Evolutionary conservation across 2,329 filamentous ascomycete genomes (phyloP).

Genomic region (Microsporum canis): DNA sequence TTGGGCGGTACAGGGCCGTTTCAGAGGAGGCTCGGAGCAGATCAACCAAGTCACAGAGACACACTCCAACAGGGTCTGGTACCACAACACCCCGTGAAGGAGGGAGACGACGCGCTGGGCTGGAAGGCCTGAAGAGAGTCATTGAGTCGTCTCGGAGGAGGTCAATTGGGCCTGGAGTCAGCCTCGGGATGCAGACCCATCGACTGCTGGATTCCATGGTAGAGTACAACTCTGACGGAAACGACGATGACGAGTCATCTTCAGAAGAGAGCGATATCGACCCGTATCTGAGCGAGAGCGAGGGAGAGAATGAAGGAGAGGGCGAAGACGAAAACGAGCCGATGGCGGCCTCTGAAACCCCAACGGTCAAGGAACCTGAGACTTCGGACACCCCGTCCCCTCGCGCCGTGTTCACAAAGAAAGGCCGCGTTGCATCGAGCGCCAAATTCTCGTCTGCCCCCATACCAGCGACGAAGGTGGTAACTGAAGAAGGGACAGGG

Average conservation of each 20-base stretch:
- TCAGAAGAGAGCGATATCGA: slow-evolving; percentile 34
- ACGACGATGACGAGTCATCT: slow-evolving; percentile 34
- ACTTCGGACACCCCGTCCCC: neutral
- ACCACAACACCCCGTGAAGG: slow-evolving; percentile 42
- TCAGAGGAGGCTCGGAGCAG: slow-evolving; percentile 12
- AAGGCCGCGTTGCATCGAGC: slow-evolving; percentile 23
- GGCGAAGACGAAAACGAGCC: neutral
- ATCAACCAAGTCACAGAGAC: slow-evolving; percentile 11
- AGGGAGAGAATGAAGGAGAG: slow-evolving; percentile 6
- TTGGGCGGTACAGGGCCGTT: slow-evolving; percentile 41
- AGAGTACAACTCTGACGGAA: slow-evolving; percentile 33
- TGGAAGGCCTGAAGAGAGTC: slow-evolving; percentile 51
- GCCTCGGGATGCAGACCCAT: slow-evolving; percentile 64
- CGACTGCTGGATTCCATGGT: slow-evolving; percentile 54
- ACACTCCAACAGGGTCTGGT: slow-evolving; percentile 23
- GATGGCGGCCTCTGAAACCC: slow-evolving; percentile 2
- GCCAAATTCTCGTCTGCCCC: slow-evolving; percentile 57
- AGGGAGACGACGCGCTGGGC: slow-evolving; percentile 35
- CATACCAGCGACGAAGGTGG: slow-evolving; percentile 58
- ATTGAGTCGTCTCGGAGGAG: slow-evolving; percentile 47
- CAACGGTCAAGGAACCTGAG: slow-evolving; percentile 3
- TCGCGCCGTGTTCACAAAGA: slow-evolving; percentile 9
- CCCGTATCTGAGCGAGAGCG: slow-evolving; percentile 27
- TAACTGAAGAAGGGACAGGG: slow-evolving; percentile 52
- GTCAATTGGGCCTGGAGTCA: slow-evolving; percentile 49